These are phyloP conservation scores for Linum lewisii DNA, from an alignment of 345 rosid genomes.

Conservation along the genomic window DNA sequence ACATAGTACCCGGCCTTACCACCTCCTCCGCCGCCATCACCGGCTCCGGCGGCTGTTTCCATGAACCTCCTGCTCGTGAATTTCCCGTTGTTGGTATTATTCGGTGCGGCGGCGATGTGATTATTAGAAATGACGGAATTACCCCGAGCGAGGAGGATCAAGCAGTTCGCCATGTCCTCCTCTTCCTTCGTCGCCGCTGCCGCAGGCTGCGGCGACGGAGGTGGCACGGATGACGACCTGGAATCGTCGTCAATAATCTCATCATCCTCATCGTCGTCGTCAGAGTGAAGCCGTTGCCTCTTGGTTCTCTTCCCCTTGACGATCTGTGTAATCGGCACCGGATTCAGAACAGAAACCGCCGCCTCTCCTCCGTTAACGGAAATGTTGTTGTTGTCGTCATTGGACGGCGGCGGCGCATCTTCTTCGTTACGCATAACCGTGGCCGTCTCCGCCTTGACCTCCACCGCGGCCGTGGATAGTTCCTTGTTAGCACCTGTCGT, in stretches of 20 bases:
- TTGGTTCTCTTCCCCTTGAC: conserved; percentile 80
- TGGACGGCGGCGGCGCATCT: neutral
- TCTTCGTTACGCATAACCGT: neutral
- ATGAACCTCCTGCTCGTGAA: conserved; percentile 57
- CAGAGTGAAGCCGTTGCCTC: conserved; percentile 53
- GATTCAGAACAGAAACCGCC: neutral
- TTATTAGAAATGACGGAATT: conserved; percentile 13
- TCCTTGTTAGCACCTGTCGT: conserved; percentile 23
- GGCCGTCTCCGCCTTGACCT: neutral
- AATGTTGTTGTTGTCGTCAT: neutral
- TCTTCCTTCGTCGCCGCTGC: conserved; percentile 47
- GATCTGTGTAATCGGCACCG: conserved; percentile 15
- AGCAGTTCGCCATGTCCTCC: conserved; percentile 88
- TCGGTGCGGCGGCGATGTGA: conserved; percentile 1
- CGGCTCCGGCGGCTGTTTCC: conserved; percentile 39
- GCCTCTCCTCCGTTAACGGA: too few relatives aligned
- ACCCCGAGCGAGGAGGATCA: conserved; percentile 83
- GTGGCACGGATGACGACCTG: conserved; percentile 20
- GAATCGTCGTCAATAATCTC: conserved; percentile 12
- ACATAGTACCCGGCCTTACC: conserved; percentile 71
- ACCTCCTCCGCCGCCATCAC: conserved; percentile 10
- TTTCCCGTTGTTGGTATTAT: conserved; percentile 14
- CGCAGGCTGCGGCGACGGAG: conserved; percentile 20
- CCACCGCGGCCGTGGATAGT: neutral
- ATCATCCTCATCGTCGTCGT: conserved; percentile 2